Base-by-base conservation (phyloP, 2,329 filamentous ascomycete species). In the Aspergillus neotritici region DNA sequence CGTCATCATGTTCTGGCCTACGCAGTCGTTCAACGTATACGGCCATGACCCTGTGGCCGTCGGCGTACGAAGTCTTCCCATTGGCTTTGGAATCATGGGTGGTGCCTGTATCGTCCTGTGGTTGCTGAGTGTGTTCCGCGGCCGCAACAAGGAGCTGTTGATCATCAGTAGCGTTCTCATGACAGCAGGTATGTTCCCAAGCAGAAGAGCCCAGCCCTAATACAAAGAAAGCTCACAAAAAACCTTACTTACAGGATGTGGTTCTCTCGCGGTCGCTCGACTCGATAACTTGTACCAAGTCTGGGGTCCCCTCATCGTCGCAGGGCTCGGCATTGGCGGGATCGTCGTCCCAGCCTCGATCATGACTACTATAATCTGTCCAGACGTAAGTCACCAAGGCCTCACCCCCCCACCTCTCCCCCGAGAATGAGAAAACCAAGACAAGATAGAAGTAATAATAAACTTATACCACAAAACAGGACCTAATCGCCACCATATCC, bases 281-380 rank as follows among this genome's bases (percentile, higher is more conserved):
- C 59, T 66, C 4, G 68, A 80, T 59, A 83, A 82, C 53, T 67
- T 81, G 40, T 52, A 69, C 46, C 63, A 68, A 13, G 63, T 82
- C 12, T 83, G 77, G 66, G 74, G 70, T 11, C 64, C 84, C 17
- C 68, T 85, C n/a, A 66, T 78, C 11, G 57, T 85, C 4, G 79
- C 80, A 2, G 77, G 79, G 4, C 61, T 85, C 2, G 83, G 83
- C 5, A 79, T 85, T 4, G 83, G 82, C 5, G 82, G 79, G 1
- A 82, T 86, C 39, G 77, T 85, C 12, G 78, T 86, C 4, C 83
- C 82, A 0, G 77, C 79, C 1, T 80, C 78, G 1, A 82, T 85
- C 51, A 82, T 86, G 44, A 79, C 79, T 5, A 82, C 80, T 8
- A 84, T 86, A 53, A 80, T 85, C 51, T 84, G 80, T 48, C 82